Evolutionary conservation across 768 basidiomycete genomes (phyloP), one percentile per base, ranked within the genome.

Genomic region (Tulasnella sp.): DNA sequence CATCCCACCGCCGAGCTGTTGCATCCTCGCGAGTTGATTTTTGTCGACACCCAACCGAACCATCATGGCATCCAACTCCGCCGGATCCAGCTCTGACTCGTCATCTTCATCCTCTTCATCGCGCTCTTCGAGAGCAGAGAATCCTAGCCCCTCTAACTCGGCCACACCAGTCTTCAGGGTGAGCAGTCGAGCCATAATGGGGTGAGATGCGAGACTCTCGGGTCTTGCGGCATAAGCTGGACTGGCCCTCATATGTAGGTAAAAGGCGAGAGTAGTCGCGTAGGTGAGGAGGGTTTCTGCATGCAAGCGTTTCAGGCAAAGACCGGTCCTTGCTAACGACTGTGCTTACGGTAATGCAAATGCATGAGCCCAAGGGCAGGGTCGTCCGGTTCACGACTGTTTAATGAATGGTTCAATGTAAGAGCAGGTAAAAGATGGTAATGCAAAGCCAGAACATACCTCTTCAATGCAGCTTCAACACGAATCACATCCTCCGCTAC

Each of bases 241-340:
- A 52, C 87, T 87, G 31, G 92, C 86, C 22, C 93, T 89, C n/a
- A 99, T 86, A 82, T 96, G 90, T 52, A 99, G 85, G 84, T 97
- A 98, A 84, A 96, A 98, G 0, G 96, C 93, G 67, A 99, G 90
- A 1, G 90, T 91, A 0, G 95, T 93, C 25, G 93, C 87, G 81
- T 99, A 99, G 11, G 96, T 94, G 45, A 97, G 84, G 1, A 97
- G 85, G 0, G 95, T 88, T 86, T 99, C 96, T 98, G 82, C 37
- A 78, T 72, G 22, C 31, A 77, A 25, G 45, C 42, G 49, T 58
- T 14, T 58, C 54, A 58, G n/a, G 15, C 15, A 45, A 29, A 58
- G 29, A 34, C 52, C 74, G 54, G 22, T n/a, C n/a, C 22, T n/a
- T 25, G 42, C 17, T 11, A 49, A 73, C 25, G 5, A 49, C 73